Evolutionary conservation across 306 rosid genomes (phyloP).

Genomic region (Mucuna pruriens): DNA sequence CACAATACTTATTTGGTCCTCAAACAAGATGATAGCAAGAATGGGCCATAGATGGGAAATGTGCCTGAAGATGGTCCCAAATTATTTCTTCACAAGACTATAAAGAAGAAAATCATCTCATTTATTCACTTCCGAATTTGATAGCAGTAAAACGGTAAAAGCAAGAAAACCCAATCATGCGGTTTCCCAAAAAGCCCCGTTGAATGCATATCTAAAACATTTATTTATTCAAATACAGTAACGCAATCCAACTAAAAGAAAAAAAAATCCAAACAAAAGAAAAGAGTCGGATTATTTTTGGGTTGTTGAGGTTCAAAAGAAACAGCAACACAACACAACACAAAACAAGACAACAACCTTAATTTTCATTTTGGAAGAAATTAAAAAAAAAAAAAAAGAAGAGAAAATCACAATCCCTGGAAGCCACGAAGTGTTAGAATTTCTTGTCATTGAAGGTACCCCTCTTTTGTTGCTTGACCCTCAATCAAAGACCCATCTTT

Average conservation of each 20-base stretch:
- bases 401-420: conserved; percentile 21
- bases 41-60: conserved; percentile 25
- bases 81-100: background rate
- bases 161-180: background rate
- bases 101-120: background rate
- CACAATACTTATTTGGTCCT: background rate
- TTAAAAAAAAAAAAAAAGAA: background rate
- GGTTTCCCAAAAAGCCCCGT: conserved; percentile 14
- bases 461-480: conserved; percentile 82
- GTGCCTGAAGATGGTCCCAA: conserved; percentile 41
- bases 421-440: conserved; percentile 52
- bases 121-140: conserved; percentile 6
- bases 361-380: background rate
- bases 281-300: background rate
- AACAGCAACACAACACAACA: background rate
- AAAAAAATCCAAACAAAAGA: background rate
- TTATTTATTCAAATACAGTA: conserved; percentile 20
- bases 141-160: background rate
- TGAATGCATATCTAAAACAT: conserved; percentile 6
- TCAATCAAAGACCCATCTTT: conserved; percentile 84
- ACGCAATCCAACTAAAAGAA: conserved; percentile 7
- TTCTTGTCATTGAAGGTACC: conserved; percentile 99
- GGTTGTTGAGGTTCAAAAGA: background rate
- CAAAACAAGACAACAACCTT: background rate
- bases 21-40: background rate